Evolutionary conservation across 192 early-diverging fungal species (phyloP), one percentile per base, ranked within the genome.

Genomic region (Coemansia sp.): DNA sequence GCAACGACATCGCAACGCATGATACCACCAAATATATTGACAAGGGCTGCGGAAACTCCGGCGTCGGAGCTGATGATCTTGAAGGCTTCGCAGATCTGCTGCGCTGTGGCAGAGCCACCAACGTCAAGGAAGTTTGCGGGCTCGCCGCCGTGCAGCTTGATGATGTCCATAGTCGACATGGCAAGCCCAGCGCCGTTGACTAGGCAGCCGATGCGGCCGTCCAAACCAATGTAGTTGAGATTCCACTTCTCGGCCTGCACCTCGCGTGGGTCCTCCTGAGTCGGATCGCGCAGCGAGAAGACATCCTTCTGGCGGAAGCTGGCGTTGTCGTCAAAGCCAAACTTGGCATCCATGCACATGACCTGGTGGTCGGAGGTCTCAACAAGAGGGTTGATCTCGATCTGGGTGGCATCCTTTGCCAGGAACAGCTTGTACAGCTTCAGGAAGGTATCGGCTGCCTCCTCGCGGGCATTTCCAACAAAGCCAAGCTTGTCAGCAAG

Each of bases 101-200:
- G 89, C 60, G 94, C 88, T 23, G 91, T 93, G 60, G 97, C 96
- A 73, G 94, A 91, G 71, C 97, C 97, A 67, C 97, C 97, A 68
- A 99, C 97, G 81, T 99, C 96, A 63, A 99, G 89, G 86, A 99
- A 99, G 89, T 99, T 99, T 75, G 96, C 97, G 10, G 97, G 97
- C 68, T 94, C 92, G 43, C 97, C 97, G 63, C 96, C 97, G 86
- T 99, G 90, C 59, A 99, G 88, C 87, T 99, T 97, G 84, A 99
- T 98, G 73, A 99, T 99, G 83, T 99, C 97, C 96, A 98, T 99
- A 61, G 97, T 99, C 58, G 97, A 92, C 97, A 98, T 99, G 78
- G 96, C 97, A 44, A 99, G 88, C 72, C 97, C 97, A 49, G 97
- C 96, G 68, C 97, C 97, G 86, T 99, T 99, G 63, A 98, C 92